Evolutionary conservation across 768 basidiomycete species (phyloP).

Genomic region (Tephrocybe rancida): DNA sequence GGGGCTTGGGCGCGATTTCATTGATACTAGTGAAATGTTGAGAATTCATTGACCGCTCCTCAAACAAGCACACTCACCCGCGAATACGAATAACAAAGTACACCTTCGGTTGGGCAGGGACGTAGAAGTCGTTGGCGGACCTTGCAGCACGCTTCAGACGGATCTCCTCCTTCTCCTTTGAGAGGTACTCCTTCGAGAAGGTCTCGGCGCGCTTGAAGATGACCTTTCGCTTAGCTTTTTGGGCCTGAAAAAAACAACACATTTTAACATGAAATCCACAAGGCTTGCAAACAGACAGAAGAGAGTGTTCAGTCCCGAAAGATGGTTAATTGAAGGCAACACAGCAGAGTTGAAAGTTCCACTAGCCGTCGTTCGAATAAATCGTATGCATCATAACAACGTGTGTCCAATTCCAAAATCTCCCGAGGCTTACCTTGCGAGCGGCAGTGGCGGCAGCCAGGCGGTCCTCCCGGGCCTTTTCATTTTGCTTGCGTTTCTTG

Average conservation of each 20-base stretch:
- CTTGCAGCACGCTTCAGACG: constrained; percentile 93
- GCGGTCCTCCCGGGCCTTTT: constrained; percentile 95
- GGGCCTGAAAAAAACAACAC: constrained; percentile 51
- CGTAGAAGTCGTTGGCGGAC: constrained; percentile 94
- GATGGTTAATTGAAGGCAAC: constrained; percentile 88
- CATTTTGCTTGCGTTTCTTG: constrained; percentile 98
- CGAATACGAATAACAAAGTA: constrained; percentile 98
- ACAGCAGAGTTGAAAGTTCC: constrained; percentile 54
- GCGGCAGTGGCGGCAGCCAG: constrained; percentile 81
- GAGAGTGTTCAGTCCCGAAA: constrained; percentile 78
- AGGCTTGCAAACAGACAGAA: neutral
- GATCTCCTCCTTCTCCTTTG: constrained; percentile 95
- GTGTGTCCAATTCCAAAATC: neutral
- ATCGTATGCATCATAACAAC: constrained; percentile 82
- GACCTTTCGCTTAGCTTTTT: constrained; percentile 91
- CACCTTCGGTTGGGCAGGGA: constrained; percentile 94
- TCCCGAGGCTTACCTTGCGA: constrained; percentile 71
- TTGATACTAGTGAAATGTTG: constrained; percentile 75
- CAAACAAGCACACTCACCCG: constrained; percentile 61
- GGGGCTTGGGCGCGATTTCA: constrained; percentile 98
- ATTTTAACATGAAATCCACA: constrained; percentile 9
- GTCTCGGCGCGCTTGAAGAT: constrained; percentile 99
- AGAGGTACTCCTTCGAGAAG: constrained; percentile 95
- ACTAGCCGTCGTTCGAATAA: constrained; percentile 81
- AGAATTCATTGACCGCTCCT: neutral